Base-by-base conservation (phyloP, 371 early-diverging fungal species). In the Mucor velutinosus region DNA sequence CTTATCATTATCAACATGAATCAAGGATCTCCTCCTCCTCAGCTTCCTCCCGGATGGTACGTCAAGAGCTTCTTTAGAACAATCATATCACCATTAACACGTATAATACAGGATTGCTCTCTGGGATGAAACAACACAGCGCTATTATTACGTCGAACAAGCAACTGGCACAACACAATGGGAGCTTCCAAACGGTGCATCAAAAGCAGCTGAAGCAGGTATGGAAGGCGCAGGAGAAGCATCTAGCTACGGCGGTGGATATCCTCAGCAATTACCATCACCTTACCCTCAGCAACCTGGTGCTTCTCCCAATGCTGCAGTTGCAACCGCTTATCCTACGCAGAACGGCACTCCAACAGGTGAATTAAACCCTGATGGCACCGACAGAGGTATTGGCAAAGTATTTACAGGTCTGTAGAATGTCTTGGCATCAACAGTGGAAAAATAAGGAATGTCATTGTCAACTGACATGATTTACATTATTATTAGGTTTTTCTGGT, bases 161-260 rank as follows among this genome's bases (percentile, higher is more conserved):
- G 66, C 76, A 23, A 74, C 82, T 6, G 82, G 82, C 14, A 64
- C 37, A 53, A 74, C 82, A 7, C 79, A 81, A 59, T 81, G 82
- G 82, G 82, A 81, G 47, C 6, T 72, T 1, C 82, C 82, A 23
- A 59, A 67, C 32, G 51, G 30, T 14, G 51, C 11, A 11, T 45
- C 43, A 12, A 58, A n/a, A 33, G n/a, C 60, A 58, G 39, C 67
- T 17, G 39, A 62, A 45, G 60, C 65, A 6, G 59, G 59, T 33
- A 8, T 57, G 3, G 25, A 23, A 32, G 27, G 3, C 57, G 17
- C 27, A 11, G 77, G 78, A 25, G 76, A 78, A 72, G 67, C 79
- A 21, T 56, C 25, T 15, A 71, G 71, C 53, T 73, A 77, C 35
- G 59, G 61, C 4, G 53, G 61, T 19, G 67, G 69, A 5, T 62